These are phyloP conservation scores for Zizania palustris DNA, from an alignment of 202 grass and related monocot species.

Conservation along the genomic window DNA sequence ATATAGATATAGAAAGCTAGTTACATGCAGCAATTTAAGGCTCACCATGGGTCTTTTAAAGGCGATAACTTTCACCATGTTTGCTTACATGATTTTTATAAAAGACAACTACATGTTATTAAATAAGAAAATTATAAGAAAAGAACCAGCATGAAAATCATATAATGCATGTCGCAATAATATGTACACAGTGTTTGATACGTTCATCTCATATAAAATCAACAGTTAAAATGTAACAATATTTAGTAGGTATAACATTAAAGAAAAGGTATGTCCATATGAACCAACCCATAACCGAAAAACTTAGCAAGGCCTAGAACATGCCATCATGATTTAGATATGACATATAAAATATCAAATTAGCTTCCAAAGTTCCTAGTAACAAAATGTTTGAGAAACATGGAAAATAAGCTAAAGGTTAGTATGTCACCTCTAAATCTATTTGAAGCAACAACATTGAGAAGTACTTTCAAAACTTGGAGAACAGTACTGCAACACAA, in stretches of 20 bases:
- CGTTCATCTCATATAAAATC: conserved; percentile 9
- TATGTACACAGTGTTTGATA: background rate
- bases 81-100: too few species aligned
- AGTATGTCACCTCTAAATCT: conserved; percentile 73
- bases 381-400: conserved; percentile 6
- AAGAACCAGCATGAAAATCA: too few species aligned
- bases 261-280: background rate
- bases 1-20: too few species aligned
- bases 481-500: too few species aligned
- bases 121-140: too few species aligned
- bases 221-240: conserved; percentile 13
- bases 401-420: conserved; percentile 22
- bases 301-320: background rate
- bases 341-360: background rate
- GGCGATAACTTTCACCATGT: too few species aligned
- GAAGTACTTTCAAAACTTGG: too few species aligned
- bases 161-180: conserved; percentile 10
- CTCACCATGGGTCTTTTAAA: too few species aligned
- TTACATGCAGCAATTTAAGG: too few species aligned
- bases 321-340: conserved; percentile 16
- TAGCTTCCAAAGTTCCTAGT: conserved; percentile 28
- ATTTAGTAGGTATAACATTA: conserved; percentile 6
- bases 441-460: too few species aligned
- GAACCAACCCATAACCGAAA: background rate
- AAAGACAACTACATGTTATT: too few species aligned